Evolutionary conservation across 106 monocot genomes (phyloP), one percentile per base, ranked within the genome.

Genomic region (Gastrodia elata): DNA sequence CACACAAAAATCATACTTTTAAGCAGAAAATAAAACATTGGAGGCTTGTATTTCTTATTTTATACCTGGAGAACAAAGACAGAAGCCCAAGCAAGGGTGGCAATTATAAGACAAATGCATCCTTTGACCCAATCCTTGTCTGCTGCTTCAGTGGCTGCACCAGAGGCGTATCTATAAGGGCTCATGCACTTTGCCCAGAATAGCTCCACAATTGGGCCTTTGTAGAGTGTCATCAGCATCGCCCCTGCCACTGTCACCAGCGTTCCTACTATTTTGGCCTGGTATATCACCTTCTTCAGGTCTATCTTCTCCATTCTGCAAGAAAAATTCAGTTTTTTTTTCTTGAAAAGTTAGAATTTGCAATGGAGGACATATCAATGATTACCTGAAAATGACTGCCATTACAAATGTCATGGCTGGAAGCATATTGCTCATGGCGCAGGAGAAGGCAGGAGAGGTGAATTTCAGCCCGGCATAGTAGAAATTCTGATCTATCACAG

Each of bases 361-460:
- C 18, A 52, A 52, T 6, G 22, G n/a, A 46, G 1, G 0, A 7
- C 18, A 0, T 6, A 33, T 24, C 20, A 40, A 25, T 8, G 32
- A 70, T 15, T 5, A 85, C 85, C 83, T 79, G 80, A 77, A 91
- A 15, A 91, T 8, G 38, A 87, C 83, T 0, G 91, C 91, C 79
- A 91, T 69, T 28, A 85, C 69, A 65, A 91, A 91, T 33, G 91
- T 91, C 91, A 87, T 87, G 73, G 91, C 91, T 0, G 91, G 91
- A 57, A 91, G 77, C 56, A 91, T 87, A 82, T 91, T 91, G 82
- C 87, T 91, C 87, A 91, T 87, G 70, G 90, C 90, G 28, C 91
- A 91, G 2, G 91, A 76, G 78, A 91, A 91, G 68, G 91, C 85
- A 24, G 91, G 87, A 9, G 91, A 87, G 10, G 91, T 91, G 61